A percentile compares a stretch with the other conserved stretches of the same genome.
These are phyloP conservation scores for Fusarium xyrophilum DNA, from an alignment of 2,329 filamentous ascomycete species.

Conservation along the genomic window DNA sequence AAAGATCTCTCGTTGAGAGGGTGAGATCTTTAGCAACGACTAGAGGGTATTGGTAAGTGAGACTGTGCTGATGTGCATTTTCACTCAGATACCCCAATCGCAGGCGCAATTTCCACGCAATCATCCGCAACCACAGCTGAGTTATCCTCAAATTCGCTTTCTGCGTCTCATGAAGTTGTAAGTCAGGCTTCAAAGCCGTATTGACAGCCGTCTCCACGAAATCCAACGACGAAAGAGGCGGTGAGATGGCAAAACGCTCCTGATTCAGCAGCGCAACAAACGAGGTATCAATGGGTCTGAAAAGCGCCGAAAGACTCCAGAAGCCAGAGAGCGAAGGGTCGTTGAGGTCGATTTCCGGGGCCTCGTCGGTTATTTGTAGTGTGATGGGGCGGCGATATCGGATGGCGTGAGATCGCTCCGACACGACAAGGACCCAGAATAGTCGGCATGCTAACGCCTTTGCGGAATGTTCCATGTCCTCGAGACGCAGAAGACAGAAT, in stretches of 20 bases:
- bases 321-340: conserved; percentile 48
- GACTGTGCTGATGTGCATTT: conserved; percentile 43
- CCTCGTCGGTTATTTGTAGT: conserved; percentile 50
- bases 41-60: conserved; percentile 53
- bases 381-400: conserved; percentile 54
- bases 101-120: conserved; percentile 55
- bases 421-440: conserved; percentile 55
- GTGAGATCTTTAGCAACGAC: conserved; percentile 51
- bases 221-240: conserved; percentile 45
- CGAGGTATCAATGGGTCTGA: conserved; percentile 51
- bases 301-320: conserved; percentile 50
- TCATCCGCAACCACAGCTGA: conserved; percentile 54
- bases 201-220: conserved; percentile 49
- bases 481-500: conserved; percentile 46
- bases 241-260: conserved; percentile 44
- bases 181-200: conserved; percentile 45
- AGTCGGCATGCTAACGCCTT: conserved; percentile 46
- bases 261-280: conserved; percentile 53
- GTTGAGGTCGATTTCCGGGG: conserved; percentile 43
- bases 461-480: conserved; percentile 37
- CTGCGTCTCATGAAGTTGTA: conserved; percentile 51
- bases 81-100: conserved; percentile 52
- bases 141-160: conserved; percentile 54
- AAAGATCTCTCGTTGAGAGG: conserved; percentile 49
- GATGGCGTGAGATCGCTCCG: conserved; percentile 54